Conservation (phyloP, 441 rosid species). For the Erodium texanum region DNA sequence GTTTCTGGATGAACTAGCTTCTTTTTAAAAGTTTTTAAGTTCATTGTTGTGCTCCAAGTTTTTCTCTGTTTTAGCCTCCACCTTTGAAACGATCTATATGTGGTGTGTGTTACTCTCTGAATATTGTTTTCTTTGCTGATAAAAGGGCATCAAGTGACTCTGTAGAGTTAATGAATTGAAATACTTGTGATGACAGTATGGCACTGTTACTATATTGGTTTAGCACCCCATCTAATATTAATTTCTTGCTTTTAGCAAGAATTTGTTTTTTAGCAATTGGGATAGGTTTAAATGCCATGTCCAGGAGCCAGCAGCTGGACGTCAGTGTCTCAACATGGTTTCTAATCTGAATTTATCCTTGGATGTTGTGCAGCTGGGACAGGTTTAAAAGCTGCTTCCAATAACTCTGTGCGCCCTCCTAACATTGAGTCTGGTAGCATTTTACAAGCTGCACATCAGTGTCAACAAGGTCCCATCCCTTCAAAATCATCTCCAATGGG, state of each 20-base stretch:
- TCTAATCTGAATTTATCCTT: not conserved
- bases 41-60: too few species aligned
- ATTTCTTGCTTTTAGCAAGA: too few species aligned
- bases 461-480: not conserved
- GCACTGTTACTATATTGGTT: not conserved
- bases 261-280: not conserved
- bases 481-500: too few species aligned
- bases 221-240: too few species aligned
- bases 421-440: not conserved
- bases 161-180: not conserved
- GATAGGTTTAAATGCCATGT: too few species aligned
- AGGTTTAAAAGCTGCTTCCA: not conserved
- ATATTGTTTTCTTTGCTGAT: too few species aligned
- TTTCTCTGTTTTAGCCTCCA: too few species aligned
- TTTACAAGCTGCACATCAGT: not conserved
- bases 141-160: too few species aligned
- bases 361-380: not conserved
- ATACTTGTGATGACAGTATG: not conserved
- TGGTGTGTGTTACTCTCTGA: too few species aligned
- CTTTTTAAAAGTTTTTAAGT: too few species aligned
- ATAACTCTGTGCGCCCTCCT: not conserved
- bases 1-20: too few species aligned
- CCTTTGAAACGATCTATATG: too few species aligned
- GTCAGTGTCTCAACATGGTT: not conserved
- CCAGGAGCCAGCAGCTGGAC: not conserved